phyloP scores from a whole-genome alignment of 2,329 filamentous ascomycete species.

The Colletotrichum tamarilloi region DNA sequence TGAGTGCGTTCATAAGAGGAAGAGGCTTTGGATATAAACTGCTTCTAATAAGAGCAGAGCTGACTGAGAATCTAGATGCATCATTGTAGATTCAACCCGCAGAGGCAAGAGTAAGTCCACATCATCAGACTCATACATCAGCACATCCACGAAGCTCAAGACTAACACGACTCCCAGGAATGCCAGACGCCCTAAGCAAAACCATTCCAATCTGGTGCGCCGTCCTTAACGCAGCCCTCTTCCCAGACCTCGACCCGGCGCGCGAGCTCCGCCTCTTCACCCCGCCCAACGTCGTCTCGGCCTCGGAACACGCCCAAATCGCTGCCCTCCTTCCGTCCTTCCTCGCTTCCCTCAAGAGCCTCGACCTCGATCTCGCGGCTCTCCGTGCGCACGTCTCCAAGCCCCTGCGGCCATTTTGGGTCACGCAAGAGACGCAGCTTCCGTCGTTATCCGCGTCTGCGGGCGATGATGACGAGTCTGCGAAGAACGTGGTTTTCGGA shows the following conservation, averaged over 20 bases:
- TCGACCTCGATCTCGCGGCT: constrained; percentile 68
- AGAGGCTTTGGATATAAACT: background rate
- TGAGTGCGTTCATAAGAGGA: background rate
- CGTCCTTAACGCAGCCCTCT: constrained; percentile 83
- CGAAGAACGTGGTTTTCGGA: constrained; percentile 53
- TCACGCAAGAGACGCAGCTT: constrained; percentile 74
- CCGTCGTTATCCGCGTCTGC: constrained; percentile 41
- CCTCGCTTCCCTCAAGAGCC: constrained; percentile 59
- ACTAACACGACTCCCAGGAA: constrained; percentile 60
- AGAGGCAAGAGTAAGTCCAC: constrained; percentile 78
- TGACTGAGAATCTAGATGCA: constrained; percentile 60
- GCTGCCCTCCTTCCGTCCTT: constrained; percentile 68
- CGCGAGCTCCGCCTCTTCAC: constrained; percentile 65
- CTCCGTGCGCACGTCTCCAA: constrained; percentile 71
- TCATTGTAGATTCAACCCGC: constrained; percentile 93
- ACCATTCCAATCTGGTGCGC: constrained; percentile 95
- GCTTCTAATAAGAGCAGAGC: background rate
- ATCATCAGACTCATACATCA: constrained; percentile 19
- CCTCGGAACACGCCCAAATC: constrained; percentile 85
- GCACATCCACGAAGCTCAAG: background rate
- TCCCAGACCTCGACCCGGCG: constrained; percentile 63
- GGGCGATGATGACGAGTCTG: background rate
- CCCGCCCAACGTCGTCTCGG: constrained; percentile 77
- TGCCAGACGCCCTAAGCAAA: constrained; percentile 95
- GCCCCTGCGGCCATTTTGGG: constrained; percentile 83